A percentile compares a stretch with the other conserved stretches of the same genome.
Evolutionary conservation across 495 filamentous ascomycete species (phyloP).

Genomic region (Xylaria longipes): DNA sequence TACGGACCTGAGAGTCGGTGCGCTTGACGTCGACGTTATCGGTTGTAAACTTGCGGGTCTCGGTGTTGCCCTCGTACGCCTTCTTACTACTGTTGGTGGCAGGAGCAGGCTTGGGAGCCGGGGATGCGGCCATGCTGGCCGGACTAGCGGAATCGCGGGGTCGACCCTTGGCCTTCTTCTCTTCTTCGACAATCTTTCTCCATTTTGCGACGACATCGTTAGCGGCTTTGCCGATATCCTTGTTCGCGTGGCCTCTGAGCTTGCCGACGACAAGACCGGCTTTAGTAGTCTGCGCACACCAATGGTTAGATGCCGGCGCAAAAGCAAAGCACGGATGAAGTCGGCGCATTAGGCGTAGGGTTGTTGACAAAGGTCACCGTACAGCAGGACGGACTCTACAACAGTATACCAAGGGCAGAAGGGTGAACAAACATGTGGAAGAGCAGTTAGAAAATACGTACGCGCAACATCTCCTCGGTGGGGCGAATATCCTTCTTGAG

Average conservation of each 20-base stretch:
- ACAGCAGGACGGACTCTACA: not conserved
- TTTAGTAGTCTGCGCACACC: slow-evolving; percentile 70
- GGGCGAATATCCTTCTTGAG: slow-evolving; percentile 78
- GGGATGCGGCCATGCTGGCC: slow-evolving; percentile 43
- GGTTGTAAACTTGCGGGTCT: slow-evolving; percentile 77
- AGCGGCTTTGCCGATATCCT: slow-evolving; percentile 75
- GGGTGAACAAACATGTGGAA: slow-evolving; percentile 7
- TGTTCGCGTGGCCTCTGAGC: slow-evolving; percentile 74
- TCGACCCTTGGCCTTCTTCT: slow-evolving; percentile 64
- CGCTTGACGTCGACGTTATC: slow-evolving; percentile 76
- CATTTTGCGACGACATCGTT: slow-evolving; percentile 86
- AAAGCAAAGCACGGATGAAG: not conserved
- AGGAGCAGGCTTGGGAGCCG: slow-evolving; percentile 49
- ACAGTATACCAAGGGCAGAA: not conserved
- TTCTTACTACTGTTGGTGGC: slow-evolving; percentile 53
- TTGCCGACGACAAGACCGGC: slow-evolving; percentile 90
- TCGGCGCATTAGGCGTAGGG: not conserved
- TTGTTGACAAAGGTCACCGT: not conserved
- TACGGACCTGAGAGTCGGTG: slow-evolving; percentile 73
- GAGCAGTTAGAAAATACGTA: slow-evolving; percentile 46
- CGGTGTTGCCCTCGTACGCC: slow-evolving; percentile 70
- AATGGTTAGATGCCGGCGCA: not conserved
- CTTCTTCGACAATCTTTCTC: slow-evolving; percentile 77
- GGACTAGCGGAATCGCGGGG: slow-evolving; percentile 44
- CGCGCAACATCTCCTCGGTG: slow-evolving; percentile 84